Base-by-base conservation (phyloP, 1,139 yeast species). In the Debaryomycetaceae sp. region DNA sequence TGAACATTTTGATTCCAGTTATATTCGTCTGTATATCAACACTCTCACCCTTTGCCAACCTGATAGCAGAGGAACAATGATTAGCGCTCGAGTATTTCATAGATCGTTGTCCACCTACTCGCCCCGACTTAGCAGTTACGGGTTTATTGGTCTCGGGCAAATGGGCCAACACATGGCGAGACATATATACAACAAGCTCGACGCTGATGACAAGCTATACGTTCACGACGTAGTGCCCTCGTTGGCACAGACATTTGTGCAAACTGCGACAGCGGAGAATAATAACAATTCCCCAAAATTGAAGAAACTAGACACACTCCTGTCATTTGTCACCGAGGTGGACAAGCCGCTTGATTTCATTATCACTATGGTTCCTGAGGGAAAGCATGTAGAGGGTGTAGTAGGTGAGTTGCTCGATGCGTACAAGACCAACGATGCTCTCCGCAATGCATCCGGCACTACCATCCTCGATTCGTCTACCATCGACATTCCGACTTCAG, bases 121-220 rank as follows among this genome's bases (percentile, higher is more conserved):
- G 11, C 14, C n/a, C 13, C 14, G 20, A 23, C 38, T 38, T 14
- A 39, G 67, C 48, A 68, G 60, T 47, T 73, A 70, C 53, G 85
- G 83, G 20, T 79, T 79, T 59, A 71, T 80, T 39, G 85, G 85
- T 11, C 67, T 80, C 24, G 85, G 85, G 20, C 77, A 77, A 47
- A 80, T 80, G 85, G 82, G 85, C 46, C 76, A 75, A 47, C 78
- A 77, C 50, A 80, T 80, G 85, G 83, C 83, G 20, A 65, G 73
- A 50, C 82, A 80, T 51, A 66, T 80, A 34, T 72, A 75, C 51
- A 61, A 67, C 43, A 66, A 75, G 47, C 62, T 76, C 48, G 65
- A 64, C 34, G 62, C 71, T 1, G 46, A 53, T 13, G 82, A 78
- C 50, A 59, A 60, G 39, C 63, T 79, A 46, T 67, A 69, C 41